These are phyloP conservation scores for Wallacemonas rigidus DNA, from an alignment of 208 protist genomes.

Conservation along the genomic window DNA sequence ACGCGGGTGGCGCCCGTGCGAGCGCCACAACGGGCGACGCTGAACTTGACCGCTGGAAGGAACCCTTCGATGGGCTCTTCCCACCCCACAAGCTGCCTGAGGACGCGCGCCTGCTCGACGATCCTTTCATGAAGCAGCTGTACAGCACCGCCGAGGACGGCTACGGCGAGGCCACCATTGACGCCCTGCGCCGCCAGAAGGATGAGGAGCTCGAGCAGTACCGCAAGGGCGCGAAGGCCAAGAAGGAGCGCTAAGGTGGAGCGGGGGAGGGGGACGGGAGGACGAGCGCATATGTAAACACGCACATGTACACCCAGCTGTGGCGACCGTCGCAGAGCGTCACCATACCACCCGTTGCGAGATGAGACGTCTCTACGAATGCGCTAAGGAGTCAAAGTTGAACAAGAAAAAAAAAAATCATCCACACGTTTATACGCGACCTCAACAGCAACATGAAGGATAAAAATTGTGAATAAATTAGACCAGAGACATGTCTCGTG, in stretches of 20 bases:
- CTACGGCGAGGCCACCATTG: conserved; percentile 79
- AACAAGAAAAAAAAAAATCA: too few species aligned
- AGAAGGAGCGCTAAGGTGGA: conserved; percentile 23
- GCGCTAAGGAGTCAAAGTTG: too few species aligned
- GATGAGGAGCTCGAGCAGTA: conserved; percentile 90
- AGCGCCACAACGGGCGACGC: conserved; percentile 57
- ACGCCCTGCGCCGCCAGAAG: conserved; percentile 84
- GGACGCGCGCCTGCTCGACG: conserved; percentile 44
- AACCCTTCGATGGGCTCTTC: conserved; percentile 72
- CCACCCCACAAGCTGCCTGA: conserved; percentile 44
- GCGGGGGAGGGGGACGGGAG: too few species aligned
- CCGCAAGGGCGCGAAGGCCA: conserved; percentile 41
- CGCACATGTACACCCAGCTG: too few species aligned
- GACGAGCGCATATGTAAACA: too few species aligned
- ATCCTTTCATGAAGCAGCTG: conserved; percentile 63
- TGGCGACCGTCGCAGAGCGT: too few species aligned
- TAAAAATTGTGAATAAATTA: too few species aligned
- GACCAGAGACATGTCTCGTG: too few species aligned
- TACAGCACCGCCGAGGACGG: conserved; percentile 70
- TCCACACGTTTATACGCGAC: too few species aligned
- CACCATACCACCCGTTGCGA: too few species aligned
- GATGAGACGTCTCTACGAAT: too few species aligned
- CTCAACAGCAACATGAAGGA: too few species aligned
- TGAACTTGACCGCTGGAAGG: conserved; percentile 85
- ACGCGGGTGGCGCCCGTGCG: conserved; percentile 24